Conservation (phyloP, 2,329 filamentous ascomycete species). For the Blumeriella jaapii region DNA sequence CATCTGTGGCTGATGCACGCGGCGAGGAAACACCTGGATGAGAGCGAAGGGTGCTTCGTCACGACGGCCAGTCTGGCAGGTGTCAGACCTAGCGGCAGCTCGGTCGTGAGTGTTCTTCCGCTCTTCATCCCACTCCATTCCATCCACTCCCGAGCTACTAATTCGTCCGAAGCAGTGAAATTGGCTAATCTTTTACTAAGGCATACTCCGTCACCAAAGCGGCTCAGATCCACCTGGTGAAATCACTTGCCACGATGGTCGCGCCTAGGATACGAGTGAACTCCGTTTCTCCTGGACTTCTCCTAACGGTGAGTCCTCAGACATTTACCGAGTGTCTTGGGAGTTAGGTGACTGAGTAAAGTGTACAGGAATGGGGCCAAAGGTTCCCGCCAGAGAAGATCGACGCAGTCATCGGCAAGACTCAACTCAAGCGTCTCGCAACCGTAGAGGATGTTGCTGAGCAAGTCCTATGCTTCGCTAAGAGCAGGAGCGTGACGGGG, state of each 20-base stretch:
- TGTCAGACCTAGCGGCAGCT: slow-evolving; percentile 50
- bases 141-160: background rate
- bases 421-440: slow-evolving; percentile 15
- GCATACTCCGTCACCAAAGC: slow-evolving; percentile 71
- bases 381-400: slow-evolving; percentile 16
- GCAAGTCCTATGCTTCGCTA: slow-evolving; percentile 39
- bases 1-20: slow-evolving; percentile 50
- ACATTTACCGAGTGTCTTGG: too few species aligned
- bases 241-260: slow-evolving; percentile 40
- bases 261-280: slow-evolving; percentile 46
- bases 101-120: slow-evolving; percentile 32
- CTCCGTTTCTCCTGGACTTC: slow-evolving; percentile 40
- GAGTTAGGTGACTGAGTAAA: background rate
- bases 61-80: slow-evolving; percentile 54
- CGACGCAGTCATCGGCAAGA: slow-evolving; percentile 14
- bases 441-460: slow-evolving; percentile 37
- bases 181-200: slow-evolving; percentile 26
- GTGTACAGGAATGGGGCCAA: slow-evolving; percentile 18
- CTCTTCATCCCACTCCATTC: background rate
- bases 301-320: slow-evolving; percentile 5
- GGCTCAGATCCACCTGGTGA: slow-evolving; percentile 55
- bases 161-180: too few species aligned
- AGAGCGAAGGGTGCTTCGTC: slow-evolving; percentile 37
- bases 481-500: slow-evolving; percentile 39
- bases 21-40: slow-evolving; percentile 41